Evolutionary conservation across 805 yeast species (phyloP).

Genomic region (Lipomyces japonicus): DNA sequence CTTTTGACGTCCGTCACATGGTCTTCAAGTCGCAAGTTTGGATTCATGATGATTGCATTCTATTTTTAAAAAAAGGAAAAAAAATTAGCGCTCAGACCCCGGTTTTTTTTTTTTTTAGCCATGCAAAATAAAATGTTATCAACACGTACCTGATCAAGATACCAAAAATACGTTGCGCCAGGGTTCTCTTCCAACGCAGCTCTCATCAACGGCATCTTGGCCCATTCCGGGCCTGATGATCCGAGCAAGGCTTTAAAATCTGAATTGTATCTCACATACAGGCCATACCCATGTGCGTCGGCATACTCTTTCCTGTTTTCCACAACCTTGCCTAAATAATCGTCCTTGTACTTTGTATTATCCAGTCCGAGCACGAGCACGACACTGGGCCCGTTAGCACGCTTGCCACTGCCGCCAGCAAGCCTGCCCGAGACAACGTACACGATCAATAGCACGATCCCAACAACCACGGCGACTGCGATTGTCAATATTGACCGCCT

Average conservation of each 20-base stretch:
- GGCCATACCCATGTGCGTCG: slow-evolving; percentile 71
- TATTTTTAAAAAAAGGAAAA: slow-evolving; percentile 40
- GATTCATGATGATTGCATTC: slow-evolving; percentile 70
- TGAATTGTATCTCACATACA: slow-evolving; percentile 79
- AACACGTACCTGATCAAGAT: slow-evolving; percentile 49
- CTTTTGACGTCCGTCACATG: slow-evolving; percentile 59
- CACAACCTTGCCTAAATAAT: slow-evolving; percentile 61
- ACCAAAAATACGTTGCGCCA: slow-evolving; percentile 86
- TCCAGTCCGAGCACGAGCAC: slow-evolving; percentile 78
- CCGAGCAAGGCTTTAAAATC: slow-evolving; percentile 51
- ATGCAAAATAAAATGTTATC: background rate
- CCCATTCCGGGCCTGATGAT: slow-evolving; percentile 47
- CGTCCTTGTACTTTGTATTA: slow-evolving; percentile 58
- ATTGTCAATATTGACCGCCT: slow-evolving; percentile 4
- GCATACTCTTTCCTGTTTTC: slow-evolving; percentile 90
- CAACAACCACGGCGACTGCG: background rate
- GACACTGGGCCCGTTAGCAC: slow-evolving; percentile 36
- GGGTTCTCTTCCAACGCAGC: slow-evolving; percentile 96
- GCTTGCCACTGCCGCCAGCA: slow-evolving; percentile 1
- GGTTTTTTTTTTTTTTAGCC: background rate
- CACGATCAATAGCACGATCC: slow-evolving; percentile 3
- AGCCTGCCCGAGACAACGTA: slow-evolving; percentile 4
- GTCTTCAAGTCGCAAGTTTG: slow-evolving; percentile 55
- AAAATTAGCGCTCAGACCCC: no score
- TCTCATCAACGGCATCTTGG: slow-evolving; percentile 58